Evolutionary conservation across 345 rosid species (phyloP), one percentile per base, ranked within the genome.

Genomic region (Combretum micranthum): DNA sequence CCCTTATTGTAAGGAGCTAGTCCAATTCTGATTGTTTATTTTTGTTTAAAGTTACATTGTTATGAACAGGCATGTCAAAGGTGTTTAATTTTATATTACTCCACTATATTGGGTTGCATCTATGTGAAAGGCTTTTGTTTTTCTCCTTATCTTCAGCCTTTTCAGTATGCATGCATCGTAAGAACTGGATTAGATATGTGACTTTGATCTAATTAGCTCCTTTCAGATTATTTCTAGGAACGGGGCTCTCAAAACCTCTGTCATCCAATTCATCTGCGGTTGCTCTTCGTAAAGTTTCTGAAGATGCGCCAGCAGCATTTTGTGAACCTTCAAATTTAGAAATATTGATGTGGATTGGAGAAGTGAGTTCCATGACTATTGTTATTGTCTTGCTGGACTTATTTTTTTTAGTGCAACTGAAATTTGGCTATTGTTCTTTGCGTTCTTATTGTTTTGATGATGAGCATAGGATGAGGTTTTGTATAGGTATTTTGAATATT

Each of bases 221-320:
- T 83, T 82, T 75, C 95, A 92, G 98, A 70, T 86, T 88, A 70
- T 92, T 92, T 80, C 92, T 88, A 56, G 98, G 93, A 37, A 79
- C 93, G 60, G 98, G 98, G 59, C 83, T 92, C 59, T 80, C 94
- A 50, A 80, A 82, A 69, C 83, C 88, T 55, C 78, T 75, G 51
- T 83, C 82, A 57, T 84, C 88, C 48, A 81, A 72, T 78, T 83
- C 98, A 71, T 92, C 96, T 72, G 95, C 90, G 44, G 74, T 80
- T 54, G 86, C 96, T 52, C 76, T 92, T 67, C 96, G 85, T 62
- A 92, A 84, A 84, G 64, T 88, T 63, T 92, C 96, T 55, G 98
- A 92, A 77, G 95, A 88, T 77, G 80, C 83, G 67, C 73, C 87
- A 62, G 65, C 80, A 42, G 70, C 80, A 52, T 76, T 83, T 64